Base-by-base conservation (phyloP, 345 rosid genomes). In the Brassica juncea region DNA sequence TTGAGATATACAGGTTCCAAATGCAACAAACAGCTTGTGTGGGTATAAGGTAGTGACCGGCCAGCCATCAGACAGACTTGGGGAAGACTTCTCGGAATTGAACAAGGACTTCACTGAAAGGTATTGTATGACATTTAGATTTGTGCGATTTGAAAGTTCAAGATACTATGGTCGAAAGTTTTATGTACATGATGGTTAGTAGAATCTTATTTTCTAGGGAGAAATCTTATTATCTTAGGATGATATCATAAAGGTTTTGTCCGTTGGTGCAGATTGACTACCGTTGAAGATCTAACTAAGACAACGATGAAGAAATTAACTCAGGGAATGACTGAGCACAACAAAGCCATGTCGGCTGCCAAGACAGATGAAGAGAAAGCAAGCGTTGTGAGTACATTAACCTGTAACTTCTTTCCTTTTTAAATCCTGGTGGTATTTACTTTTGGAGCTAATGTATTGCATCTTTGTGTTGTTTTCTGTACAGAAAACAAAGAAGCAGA, bases 311-410 rank as follows among this genome's bases (percentile, higher is more conserved):
- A 92, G 82, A 96, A 96, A 77, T 83, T 93, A 82, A 96, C 98
- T 2, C 60, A 54, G 60, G 60, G 60, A 54, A 54, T 54, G 60
- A 15, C 25, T 6, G 60, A 54, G 60, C 97, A 92, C 80, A 92
- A 88, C 88, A 96, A 96, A 87, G 94, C 94, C 68, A 89, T 96
- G 99, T 88, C 97, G 44, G 90, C 93, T 81, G 98, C 99, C 47
- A 93, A 90, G 88, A 80, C 97, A 14, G 98, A 96, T 82, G 98
- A 90, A 79, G 98, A 88, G 64, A 96, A 96, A 83, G 88, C 90
- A 16, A 81, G 2, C 71, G 74, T 96, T 74, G 99, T 93, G 74
- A 86, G 98, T 88, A 70, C 75, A 67, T 72, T 77, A 16, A 73
- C 68, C 21, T 63, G 54, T 47, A 30, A 49, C 16, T 25, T 5